phyloP scores from a whole-genome alignment of 805 yeast genomes.

The Cyberlindnera galapagoensis region DNA sequence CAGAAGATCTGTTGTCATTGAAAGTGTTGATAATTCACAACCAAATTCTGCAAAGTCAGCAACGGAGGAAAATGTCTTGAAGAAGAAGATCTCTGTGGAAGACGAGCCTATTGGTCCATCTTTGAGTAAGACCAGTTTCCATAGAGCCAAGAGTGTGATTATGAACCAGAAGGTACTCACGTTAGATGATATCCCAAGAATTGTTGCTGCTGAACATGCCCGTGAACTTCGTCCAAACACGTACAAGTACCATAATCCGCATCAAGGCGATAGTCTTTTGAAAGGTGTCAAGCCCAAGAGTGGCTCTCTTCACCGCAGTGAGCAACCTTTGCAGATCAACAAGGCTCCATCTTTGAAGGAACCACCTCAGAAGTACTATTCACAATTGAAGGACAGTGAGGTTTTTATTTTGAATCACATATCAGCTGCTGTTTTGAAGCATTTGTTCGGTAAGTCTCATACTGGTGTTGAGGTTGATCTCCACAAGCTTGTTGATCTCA shows the following conservation, averaged over 20 bases:
- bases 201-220: conserved; percentile 96
- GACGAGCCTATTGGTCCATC: conserved; percentile 44
- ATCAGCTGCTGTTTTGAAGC: conserved; percentile 46
- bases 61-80: conserved; percentile 17
- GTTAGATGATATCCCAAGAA: conserved; percentile 92
- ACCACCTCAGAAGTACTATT: conserved; percentile 42
- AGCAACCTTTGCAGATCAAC: conserved; percentile 1
- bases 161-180: conserved; percentile 82
- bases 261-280: conserved; percentile 17
- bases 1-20: conserved; percentile 60
- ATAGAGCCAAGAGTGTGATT: conserved; percentile 64
- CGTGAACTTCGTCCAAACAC: conserved; percentile 91
- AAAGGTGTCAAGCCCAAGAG: conserved; percentile 17
- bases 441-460: conserved; percentile 20
- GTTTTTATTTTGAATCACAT: conserved; percentile 52
- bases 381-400: conserved; percentile 55
- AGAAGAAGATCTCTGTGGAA: conserved; percentile 24
- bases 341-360: conserved; percentile 12
- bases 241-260: conserved; percentile 64
- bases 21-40: conserved; percentile 23
- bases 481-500: conserved; percentile 24
- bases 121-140: conserved; percentile 42
- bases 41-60: conserved; percentile 6
- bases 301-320: conserved; percentile 13
- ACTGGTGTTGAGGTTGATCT: conserved; percentile 33